A percentile compares a stretch with the other conserved stretches of the same genome.
phyloP scores from a whole-genome alignment of 169 alveolate species.

The Cyclospora cayetanensis region DNA sequence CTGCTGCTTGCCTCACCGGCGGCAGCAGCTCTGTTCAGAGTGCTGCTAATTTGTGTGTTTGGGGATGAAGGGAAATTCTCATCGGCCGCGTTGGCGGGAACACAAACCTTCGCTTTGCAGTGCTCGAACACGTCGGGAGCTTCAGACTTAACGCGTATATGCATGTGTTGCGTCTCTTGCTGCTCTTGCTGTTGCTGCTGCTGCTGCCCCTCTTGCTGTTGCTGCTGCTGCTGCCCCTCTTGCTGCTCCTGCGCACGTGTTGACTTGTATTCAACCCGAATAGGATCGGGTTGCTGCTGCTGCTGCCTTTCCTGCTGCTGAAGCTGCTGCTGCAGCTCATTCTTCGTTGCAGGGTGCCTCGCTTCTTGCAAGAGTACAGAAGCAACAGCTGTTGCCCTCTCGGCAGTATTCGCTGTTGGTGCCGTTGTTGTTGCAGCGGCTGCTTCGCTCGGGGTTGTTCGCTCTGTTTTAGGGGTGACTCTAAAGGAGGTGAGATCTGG shows the following conservation, averaged over 20 bases:
- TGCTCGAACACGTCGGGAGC: neutral
- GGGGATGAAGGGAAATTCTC: neutral
- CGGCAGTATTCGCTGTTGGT: neutral
- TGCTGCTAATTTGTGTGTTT: neutral
- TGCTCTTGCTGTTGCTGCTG: neutral
- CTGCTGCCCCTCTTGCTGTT: neutral
- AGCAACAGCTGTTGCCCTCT: too few relatives aligned
- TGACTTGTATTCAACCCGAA: too few relatives aligned
- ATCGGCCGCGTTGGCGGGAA: neutral
- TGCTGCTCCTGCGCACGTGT: neutral
- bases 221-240: neutral
- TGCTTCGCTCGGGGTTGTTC: neutral
- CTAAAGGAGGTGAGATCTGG: neutral
- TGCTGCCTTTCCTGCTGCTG: neutral
- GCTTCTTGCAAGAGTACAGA: too few relatives aligned
- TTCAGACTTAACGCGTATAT: neutral
- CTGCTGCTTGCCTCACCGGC: neutral
- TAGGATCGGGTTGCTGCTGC: too few relatives aligned
- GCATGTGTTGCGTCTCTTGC: neutral
- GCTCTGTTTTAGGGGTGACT: neutral
- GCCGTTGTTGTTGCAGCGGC: neutral
- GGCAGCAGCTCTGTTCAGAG: neutral
- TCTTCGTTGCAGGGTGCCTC: neutral
- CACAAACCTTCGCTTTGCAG: neutral
- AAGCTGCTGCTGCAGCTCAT: neutral